Conservation (phyloP, 2,329 filamentous ascomycete species). For the Nemania sp. region DNA sequence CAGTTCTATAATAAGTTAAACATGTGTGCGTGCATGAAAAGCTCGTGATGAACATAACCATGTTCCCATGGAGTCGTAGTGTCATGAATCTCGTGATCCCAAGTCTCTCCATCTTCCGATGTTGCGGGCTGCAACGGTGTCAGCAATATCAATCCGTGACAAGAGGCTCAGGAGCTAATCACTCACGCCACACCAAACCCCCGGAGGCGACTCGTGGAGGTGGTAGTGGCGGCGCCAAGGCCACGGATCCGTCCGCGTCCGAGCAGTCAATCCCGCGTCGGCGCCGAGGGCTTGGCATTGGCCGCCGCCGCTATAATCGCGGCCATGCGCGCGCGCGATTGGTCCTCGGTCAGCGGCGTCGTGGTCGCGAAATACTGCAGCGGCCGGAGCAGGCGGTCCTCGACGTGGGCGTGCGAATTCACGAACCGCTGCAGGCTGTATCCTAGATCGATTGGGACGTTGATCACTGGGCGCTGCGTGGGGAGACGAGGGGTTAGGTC, state of each 20-base stretch:
- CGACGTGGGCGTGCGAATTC: constrained; percentile 32
- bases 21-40: no score
- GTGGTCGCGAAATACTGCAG: constrained; percentile 23
- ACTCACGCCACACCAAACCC: not conserved
- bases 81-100: not conserved
- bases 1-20: no score
- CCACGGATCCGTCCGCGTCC: not conserved
- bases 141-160: not conserved
- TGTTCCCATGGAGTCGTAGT: not conserved
- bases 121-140: not conserved
- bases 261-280: constrained; percentile 18
- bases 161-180: not conserved
- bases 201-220: not conserved
- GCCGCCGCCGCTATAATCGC: constrained; percentile 26
- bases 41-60: not conserved
- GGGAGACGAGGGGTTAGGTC: constrained; percentile 18
- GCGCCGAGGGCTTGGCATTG: constrained; percentile 6
- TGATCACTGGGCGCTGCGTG: constrained; percentile 26
- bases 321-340: constrained; percentile 36
- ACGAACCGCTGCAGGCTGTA: constrained; percentile 37
- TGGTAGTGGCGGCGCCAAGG: not conserved
- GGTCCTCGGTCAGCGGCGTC: constrained; percentile 33
- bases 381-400: constrained; percentile 32
- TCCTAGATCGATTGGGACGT: constrained; percentile 32
- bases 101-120: not conserved